Conservation (phyloP, 768 basidiomycete genomes). For the Agaricus subrufescens region DNA sequence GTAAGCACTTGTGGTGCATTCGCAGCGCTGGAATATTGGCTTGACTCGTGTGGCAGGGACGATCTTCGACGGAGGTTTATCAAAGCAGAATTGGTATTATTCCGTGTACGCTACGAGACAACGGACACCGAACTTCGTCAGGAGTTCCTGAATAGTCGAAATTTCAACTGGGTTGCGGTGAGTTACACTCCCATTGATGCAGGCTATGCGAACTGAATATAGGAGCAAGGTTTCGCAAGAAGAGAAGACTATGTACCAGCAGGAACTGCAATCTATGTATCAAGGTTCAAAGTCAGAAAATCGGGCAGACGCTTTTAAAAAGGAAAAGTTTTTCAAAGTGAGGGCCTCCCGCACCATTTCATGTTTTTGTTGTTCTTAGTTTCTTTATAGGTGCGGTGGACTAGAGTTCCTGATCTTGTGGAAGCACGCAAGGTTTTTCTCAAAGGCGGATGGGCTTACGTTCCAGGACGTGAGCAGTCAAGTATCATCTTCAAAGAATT, state of each 20-base stretch:
- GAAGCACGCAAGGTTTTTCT: constrained; percentile 77
- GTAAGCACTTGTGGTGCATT: constrained; percentile 45
- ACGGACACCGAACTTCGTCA: constrained; percentile 55
- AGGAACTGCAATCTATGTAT: constrained; percentile 48
- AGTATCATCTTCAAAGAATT: constrained; percentile 90
- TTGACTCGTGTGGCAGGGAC: constrained; percentile 49
- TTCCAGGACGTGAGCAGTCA: constrained; percentile 32
- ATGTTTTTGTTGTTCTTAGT: neutral
- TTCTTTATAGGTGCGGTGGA: constrained; percentile 82
- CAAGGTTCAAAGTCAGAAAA: constrained; percentile 32
- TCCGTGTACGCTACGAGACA: constrained; percentile 73
- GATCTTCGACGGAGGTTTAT: constrained; percentile 86
- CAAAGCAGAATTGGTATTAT: constrained; percentile 83
- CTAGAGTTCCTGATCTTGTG: constrained; percentile 88
- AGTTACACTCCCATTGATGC: constrained; percentile 13
- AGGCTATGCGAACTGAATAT: neutral
- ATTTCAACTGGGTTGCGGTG: constrained; percentile 66
- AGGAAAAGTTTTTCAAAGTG: constrained; percentile 75
- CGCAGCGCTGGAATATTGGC: neutral
- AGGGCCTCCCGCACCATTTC: neutral
- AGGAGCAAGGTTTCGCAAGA: constrained; percentile 44
- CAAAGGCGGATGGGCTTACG: constrained; percentile 20
- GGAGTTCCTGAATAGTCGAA: constrained; percentile 57
- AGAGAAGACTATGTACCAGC: constrained; percentile 48
- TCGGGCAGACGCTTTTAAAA: constrained; percentile 28